Percentiles rank a stretch among this genome's conserved stretches.
phyloP scores from a whole-genome alignment of 805 yeast genomes.

The Zygosaccharomyces bailii region DNA sequence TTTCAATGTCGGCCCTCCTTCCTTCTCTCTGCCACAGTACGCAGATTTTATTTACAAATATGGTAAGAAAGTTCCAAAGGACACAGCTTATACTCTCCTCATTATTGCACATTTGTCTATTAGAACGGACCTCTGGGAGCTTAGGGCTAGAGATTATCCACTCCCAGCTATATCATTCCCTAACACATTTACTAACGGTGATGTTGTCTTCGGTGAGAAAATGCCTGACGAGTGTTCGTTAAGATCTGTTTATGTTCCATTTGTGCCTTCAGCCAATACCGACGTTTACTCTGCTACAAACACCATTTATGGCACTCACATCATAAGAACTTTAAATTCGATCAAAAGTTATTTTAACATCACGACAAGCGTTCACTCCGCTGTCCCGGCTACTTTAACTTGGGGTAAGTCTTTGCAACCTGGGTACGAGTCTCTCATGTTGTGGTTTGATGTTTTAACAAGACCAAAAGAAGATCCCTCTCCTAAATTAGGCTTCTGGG shows the following conservation, averaged over 20 bases:
- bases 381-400: conserved; percentile 48
- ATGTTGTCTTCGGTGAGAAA: conserved; percentile 57
- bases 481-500: conserved; percentile 67
- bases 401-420: conserved; percentile 67
- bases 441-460: conserved; percentile 62
- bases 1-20: conserved; percentile 31
- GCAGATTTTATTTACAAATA: conserved; percentile 38
- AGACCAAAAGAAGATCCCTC: conserved; percentile 70
- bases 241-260: conserved; percentile 53
- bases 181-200: conserved; percentile 40
- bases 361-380: conserved; percentile 43
- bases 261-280: conserved; percentile 46
- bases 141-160: conserved; percentile 53
- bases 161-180: conserved; percentile 54
- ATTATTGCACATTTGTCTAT: conserved; percentile 49
- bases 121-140: conserved; percentile 41
- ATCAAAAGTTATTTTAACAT: conserved; percentile 54
- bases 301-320: conserved; percentile 53
- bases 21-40: conserved; percentile 29
- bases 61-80: conserved; percentile 53
- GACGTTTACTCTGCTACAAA: conserved; percentile 38
- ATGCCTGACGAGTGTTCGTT: conserved; percentile 44
- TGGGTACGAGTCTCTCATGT: conserved; percentile 56
- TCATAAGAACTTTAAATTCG: conserved; percentile 62
- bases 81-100: conserved; percentile 51